Evolutionary conservation across 2,329 filamentous ascomycete genomes (phyloP), one percentile per base, ranked within the genome.

Genomic region (Paecilomyces niveus): DNA sequence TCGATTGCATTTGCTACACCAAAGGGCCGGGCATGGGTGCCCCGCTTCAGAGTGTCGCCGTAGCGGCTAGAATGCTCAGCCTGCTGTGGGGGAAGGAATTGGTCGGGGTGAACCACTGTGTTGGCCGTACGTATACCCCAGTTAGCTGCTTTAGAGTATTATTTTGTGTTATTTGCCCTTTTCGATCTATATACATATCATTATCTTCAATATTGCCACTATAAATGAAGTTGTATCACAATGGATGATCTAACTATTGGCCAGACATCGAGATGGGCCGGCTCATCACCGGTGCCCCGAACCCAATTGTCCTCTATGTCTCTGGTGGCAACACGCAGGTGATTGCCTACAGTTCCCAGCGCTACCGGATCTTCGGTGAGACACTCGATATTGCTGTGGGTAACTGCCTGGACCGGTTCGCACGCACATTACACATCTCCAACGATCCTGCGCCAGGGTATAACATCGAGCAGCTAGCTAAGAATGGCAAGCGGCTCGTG

Each of bases 331-430:
- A 99, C 79, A 96, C 93, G 13, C 93, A 99, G 78, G 93, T 97
- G 26, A 97, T 97, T 65, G 94, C 94, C 53, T 99, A 97, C 77
- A 92, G 91, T 35, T 89, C 93, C 63, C 90, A 92, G 72, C 85
- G 93, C 59, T 99, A 99, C 78, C 89, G 94, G 59, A 99, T 99
- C 72, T 99, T 99, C 73, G 94, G 94, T 62, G 94, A 99, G 78
- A 92, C 94, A 1, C 86, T 99, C 55, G 94, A 99, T 72, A 97
- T 97, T 64, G 94, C 94, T 13, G 93, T 99, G 10, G 94, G 94
- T 3, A 99, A 99, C 77, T 97, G 94, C 72, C 85, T 99, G 53
- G 94, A 99, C 75, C 86, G 94, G 33, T 97, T 99, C 72, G 94
- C 94, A 32, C 86, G 94, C 66, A 96, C 92, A 2, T 82, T 99